Conservation (phyloP, 176 grass and related monocot genomes). For the Rhynchospora pubera region DNA sequence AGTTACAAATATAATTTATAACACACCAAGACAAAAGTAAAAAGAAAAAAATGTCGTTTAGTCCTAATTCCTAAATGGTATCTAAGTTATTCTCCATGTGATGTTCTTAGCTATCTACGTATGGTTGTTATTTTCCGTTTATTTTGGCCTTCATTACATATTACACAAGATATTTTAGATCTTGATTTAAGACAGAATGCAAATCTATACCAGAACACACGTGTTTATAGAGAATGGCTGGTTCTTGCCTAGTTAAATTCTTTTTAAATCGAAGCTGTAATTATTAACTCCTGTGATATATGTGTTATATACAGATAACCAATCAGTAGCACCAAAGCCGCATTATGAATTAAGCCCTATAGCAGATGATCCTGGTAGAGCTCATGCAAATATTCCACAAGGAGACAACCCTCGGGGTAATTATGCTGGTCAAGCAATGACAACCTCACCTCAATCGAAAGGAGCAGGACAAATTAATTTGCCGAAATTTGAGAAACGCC, state of each 20-base stretch:
- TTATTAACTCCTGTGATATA: neutral
- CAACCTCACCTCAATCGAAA: neutral
- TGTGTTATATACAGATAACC: neutral
- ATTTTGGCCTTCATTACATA: neutral
- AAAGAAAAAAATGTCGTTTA: too few relatives aligned
- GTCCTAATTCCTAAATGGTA: too few relatives aligned
- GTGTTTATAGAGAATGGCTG: neutral
- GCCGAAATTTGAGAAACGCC: conserved; percentile 17
- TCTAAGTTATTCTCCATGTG: too few relatives aligned
- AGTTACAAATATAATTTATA: too few relatives aligned
- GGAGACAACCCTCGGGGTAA: neutral
- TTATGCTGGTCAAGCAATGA: neutral
- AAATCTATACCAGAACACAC: neutral
- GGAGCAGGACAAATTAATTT: neutral
- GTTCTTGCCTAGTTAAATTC: neutral
- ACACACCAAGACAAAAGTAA: too few relatives aligned
- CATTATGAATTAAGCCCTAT: neutral
- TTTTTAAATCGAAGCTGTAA: neutral
- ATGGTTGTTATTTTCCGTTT: neutral
- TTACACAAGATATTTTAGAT: neutral
- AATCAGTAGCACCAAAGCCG: neutral
- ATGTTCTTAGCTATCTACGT: too few relatives aligned
- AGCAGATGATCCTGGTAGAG: neutral
- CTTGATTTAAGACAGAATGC: neutral
- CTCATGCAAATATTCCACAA: neutral